Conservation (phyloP, 2,329 filamentous ascomycete species). For the Aureobasidium mangrovei region DNA sequence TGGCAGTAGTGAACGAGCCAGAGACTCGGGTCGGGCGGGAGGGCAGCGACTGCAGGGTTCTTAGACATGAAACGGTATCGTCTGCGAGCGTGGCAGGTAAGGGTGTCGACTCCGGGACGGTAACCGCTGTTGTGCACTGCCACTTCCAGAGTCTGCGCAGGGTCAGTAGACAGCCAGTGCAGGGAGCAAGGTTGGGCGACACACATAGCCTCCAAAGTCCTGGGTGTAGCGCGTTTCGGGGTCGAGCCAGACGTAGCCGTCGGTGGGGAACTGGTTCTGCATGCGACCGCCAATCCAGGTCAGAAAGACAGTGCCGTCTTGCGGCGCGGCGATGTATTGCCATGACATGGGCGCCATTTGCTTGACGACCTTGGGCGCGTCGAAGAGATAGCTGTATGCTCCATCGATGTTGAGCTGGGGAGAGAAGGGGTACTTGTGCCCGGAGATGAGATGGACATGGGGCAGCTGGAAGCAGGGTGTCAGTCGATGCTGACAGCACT, state of each 20-base stretch:
- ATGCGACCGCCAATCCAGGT: conserved; percentile 78
- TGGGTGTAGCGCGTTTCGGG: conserved; percentile 69
- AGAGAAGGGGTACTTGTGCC: conserved; percentile 67
- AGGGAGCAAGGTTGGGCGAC: conserved; percentile 20
- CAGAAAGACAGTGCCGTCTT: conserved; percentile 72
- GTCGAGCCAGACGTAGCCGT: conserved; percentile 87
- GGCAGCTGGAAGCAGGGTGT: conserved; percentile 50
- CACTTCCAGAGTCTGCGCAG: conserved; percentile 70
- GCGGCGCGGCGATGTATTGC: conserved; percentile 78
- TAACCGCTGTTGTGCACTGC: conserved; percentile 76
- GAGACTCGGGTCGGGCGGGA: conserved; percentile 67
- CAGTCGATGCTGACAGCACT: conserved; percentile 8
- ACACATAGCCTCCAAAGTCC: conserved; percentile 60
- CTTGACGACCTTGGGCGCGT: conserved; percentile 76
- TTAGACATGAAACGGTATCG: conserved; percentile 80
- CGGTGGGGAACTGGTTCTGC: conserved; percentile 68
- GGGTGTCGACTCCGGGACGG: conserved; percentile 59
- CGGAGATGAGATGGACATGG: conserved; percentile 84
- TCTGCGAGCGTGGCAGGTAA: conserved; percentile 68
- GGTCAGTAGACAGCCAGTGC: conserved; percentile 10
- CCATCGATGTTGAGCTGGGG: conserved; percentile 64
- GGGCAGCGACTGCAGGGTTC: conserved; percentile 58
- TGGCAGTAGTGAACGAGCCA: conserved; percentile 89
- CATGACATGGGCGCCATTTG: conserved; percentile 82
- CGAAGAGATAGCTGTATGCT: conserved; percentile 73